Evolutionary conservation across 495 filamentous ascomycete genomes (phyloP), one percentile per base, ranked within the genome.

Genomic region (Symbiotaphrina buchneri): DNA sequence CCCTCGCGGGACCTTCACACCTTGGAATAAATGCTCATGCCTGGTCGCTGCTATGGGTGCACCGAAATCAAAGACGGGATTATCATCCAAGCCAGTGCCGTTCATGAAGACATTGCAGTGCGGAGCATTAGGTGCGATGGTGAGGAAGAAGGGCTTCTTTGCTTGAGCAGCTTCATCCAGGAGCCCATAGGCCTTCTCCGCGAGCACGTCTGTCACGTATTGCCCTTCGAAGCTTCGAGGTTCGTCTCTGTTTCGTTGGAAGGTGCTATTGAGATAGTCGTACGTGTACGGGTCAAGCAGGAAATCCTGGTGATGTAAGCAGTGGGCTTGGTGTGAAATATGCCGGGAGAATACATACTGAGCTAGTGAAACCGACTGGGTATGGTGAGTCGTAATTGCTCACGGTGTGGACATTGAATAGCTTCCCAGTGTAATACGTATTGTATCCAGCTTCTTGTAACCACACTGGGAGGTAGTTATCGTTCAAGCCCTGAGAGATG

Each of bases 271-370:
- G 28, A 68, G 55, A 45, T 81, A 80, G 11, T 56, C 58, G 44
- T 81, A 81, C 1, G 74, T 80, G 41, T 55, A 70, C 0, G 74
- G 74, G 37, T 80, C 74, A 1, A 80, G 55, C 1, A 79, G 55
- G 30, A 80, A 77, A 39, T 78, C 71, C 52, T n/a, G n/a, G n/a
- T n/a, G n/a, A n/a, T n/a, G n/a, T n/a, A n/a, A n/a, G n/a, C n/a
- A n/a, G n/a, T n/a, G n/a, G 11, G 10, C 18, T 10, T 28, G 11
- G 25, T 21, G 18, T n/a, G n/a, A 8, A 32, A 11, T 35, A 36
- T 32, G 33, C 42, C 47, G 22, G n/a, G n/a, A n/a, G n/a, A n/a
- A n/a, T n/a, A n/a, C n/a, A n/a, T n/a, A n/a, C n/a, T n/a, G 61
- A 63, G 26, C 42, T 48, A 28, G 51, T 66, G 51, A 61, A 76